Conservation (phyloP, 371 early-diverging fungal genomes). For the Rhizomucor miehei region DNA sequence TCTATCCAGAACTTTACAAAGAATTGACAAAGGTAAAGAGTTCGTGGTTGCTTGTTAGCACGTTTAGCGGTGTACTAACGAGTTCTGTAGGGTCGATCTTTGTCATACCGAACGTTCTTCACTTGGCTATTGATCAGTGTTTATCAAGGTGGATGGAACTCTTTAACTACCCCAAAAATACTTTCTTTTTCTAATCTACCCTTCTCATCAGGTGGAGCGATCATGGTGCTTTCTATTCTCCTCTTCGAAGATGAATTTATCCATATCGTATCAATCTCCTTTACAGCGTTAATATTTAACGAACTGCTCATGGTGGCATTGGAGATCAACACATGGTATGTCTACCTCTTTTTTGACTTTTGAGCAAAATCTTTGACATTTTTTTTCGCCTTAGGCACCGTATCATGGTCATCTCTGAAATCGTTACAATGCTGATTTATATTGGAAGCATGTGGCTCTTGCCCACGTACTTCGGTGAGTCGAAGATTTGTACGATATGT, state of each 20-base stretch:
- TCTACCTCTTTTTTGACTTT: background rate
- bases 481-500: background rate
- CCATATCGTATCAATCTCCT: slow-evolving; percentile 95
- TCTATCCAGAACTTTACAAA: slow-evolving; percentile 98
- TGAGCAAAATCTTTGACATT: too few relatives aligned
- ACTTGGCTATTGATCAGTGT: slow-evolving; percentile 94
- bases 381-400: slow-evolving; percentile 55
- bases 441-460: slow-evolving; percentile 85
- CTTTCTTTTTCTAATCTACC: background rate
- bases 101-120: slow-evolving; percentile 93
- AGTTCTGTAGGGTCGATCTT: slow-evolving; percentile 71
- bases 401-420: slow-evolving; percentile 82
- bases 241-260: slow-evolving; percentile 96
- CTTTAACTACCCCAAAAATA: background rate
- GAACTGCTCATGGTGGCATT: slow-evolving; percentile 98
- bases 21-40: slow-evolving; percentile 83
- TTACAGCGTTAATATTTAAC: slow-evolving; percentile 96
- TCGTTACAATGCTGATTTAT: slow-evolving; percentile 81
- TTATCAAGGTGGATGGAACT: slow-evolving; percentile 77
- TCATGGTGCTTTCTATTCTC: slow-evolving; percentile 94
- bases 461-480: slow-evolving; percentile 86
- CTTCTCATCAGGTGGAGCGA: slow-evolving; percentile 69
- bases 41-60: background rate
- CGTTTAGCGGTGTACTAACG: background rate
- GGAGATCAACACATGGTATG: slow-evolving; percentile 87